A percentile compares a stretch with the other conserved stretches of the same genome.
Evolutionary conservation across 306 rosid genomes (phyloP).

Genomic region (Fragaria iinumae): DNA sequence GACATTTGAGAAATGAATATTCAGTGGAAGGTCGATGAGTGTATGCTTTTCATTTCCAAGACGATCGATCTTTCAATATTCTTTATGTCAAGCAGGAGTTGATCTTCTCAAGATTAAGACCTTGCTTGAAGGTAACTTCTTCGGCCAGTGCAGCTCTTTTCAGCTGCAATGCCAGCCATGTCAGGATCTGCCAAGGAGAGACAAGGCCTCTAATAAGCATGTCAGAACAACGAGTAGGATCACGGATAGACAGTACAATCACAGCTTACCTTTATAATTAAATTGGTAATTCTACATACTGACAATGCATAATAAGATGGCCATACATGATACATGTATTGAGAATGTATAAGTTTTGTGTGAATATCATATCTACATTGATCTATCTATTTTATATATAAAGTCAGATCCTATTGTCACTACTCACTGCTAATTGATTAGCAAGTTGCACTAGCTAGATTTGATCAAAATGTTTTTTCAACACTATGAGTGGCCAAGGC

Average conservation of each 20-base stretch:
- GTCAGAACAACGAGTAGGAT: slow-evolving; percentile 54
- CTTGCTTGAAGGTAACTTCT: slow-evolving; percentile 45
- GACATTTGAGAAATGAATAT: slow-evolving; percentile 25
- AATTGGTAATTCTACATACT: not conserved
- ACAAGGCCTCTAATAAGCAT: slow-evolving; percentile 59
- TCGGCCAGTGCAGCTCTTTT: slow-evolving; percentile 31
- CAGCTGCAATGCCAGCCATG: slow-evolving; percentile 45
- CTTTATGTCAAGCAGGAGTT: slow-evolving; percentile 33
- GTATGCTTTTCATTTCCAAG: slow-evolving; percentile 43
- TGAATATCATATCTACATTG: too few species aligned
- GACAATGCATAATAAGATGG: too few species aligned
- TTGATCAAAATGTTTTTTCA: too few species aligned
- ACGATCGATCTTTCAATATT: slow-evolving; percentile 22
- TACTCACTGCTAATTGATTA: too few species aligned
- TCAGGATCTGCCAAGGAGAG: slow-evolving; percentile 63
- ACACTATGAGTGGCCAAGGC: too few species aligned
- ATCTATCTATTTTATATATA: too few species aligned
- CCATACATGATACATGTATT: too few species aligned
- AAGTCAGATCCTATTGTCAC: too few species aligned
- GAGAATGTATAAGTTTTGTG: too few species aligned
- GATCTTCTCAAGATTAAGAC: slow-evolving; percentile 24
- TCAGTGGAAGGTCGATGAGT: slow-evolving; percentile 27
- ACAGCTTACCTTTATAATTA: slow-evolving; percentile 4
- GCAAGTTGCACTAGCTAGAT: too few species aligned
- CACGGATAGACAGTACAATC: slow-evolving; percentile 33